These are phyloP conservation scores for Coffea humblotiana DNA, from an alignment of 305 asterid genomes.

Conservation along the genomic window DNA sequence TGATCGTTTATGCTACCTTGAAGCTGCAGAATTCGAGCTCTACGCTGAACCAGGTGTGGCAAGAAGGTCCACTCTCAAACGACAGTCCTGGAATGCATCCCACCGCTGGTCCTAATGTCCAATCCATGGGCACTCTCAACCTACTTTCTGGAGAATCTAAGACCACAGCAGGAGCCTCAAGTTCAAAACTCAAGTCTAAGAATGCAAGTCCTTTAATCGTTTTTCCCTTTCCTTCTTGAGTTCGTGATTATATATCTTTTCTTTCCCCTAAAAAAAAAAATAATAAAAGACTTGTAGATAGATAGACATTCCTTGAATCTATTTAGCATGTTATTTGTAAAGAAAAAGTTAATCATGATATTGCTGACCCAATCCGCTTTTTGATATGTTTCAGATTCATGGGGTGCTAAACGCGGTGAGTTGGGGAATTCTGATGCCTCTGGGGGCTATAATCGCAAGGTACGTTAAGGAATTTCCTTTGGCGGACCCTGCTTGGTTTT, in stretches of 20 bases:
- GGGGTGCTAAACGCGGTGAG: constrained; percentile 79
- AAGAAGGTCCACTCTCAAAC: constrained; percentile 75
- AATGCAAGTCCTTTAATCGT: constrained; percentile 45
- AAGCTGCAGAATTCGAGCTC: constrained; percentile 52
- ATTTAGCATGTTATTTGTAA: background rate
- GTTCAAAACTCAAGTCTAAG: constrained; percentile 48
- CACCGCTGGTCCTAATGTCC: constrained; percentile 56
- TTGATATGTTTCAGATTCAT: constrained; percentile 53
- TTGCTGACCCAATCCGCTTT: background rate
- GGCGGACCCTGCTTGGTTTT: constrained; percentile 88
- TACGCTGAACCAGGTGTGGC: constrained; percentile 84
- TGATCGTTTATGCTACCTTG: constrained; percentile 62
- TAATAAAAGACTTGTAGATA: background rate
- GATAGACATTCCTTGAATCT: background rate
- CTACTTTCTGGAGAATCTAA: constrained; percentile 64
- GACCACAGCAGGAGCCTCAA: constrained; percentile 33
- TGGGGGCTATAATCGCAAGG: constrained; percentile 75
- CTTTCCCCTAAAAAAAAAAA: too few species aligned
- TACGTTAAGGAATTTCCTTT: constrained; percentile 68
- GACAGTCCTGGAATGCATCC: constrained; percentile 59
- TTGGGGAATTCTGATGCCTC: constrained; percentile 80
- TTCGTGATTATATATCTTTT: background rate
- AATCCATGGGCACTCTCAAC: constrained; percentile 55
- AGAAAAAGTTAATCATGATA: background rate
- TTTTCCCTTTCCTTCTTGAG: background rate